Base-by-base conservation (phyloP, 2,329 filamentous ascomycete species). In the Penicillium sp. region DNA sequence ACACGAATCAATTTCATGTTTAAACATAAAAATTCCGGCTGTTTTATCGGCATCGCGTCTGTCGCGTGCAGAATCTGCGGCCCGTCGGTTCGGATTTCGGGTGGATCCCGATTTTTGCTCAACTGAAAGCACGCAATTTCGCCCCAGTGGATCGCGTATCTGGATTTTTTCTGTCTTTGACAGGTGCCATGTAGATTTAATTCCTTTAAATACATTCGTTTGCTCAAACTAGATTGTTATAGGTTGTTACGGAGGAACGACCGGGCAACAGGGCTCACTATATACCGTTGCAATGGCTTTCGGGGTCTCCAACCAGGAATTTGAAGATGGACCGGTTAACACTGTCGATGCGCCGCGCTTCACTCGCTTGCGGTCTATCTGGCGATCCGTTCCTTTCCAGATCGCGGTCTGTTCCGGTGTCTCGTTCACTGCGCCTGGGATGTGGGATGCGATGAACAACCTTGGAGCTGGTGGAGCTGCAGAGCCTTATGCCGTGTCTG, bases 361-460 rank as follows among this genome's bases (percentile, higher is more conserved):
- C 6, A 41, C 14, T 41, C 39, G 39, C 39, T 5, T 44, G 31
- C 16, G 14, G 10, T 61, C 60, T 16, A 48, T 61, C 36, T 61
- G 52, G 40, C 55, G 60, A 22, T 63, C 60, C 1, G 61, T 63
- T n/a, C 60, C 60, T 9, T 63, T 63, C 44, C 60, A 63, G 36
- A 63, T 63, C 27, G 58, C 60, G 9, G 48, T 63, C 20, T 58
- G 58, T 10, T 60, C 57, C 35, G 60, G 48, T 53, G 60, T 63
- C 18, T 63, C 60, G 0, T 63, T 63, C 45, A 63, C 60, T 4
- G 63, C 63, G 0, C 63, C 63, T 13, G 63, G 63, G 0, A 68
- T 82, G 11, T 82, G 79, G 79, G 80, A 79, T 60, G 79, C 79
- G 2, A 76, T 81, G 75, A 81, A 79, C 56, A 69, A 73, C 7